A percentile compares a stretch with the other conserved stretches of the same genome.
Conservation (phyloP, 2,329 filamentous ascomycete genomes). For the Alternaria triticina region DNA sequence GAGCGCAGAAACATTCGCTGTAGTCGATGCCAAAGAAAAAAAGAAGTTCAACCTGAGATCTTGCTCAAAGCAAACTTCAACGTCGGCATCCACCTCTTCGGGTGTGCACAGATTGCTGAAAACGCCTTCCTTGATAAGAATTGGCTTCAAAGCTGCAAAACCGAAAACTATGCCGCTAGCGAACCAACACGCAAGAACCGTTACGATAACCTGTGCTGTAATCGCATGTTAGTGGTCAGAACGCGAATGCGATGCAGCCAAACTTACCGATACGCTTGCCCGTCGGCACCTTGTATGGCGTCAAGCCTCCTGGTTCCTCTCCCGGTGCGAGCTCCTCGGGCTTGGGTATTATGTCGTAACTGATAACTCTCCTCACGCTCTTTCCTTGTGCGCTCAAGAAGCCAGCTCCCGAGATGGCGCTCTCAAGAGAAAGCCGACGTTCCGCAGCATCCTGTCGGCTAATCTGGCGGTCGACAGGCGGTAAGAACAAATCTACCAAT, state of each 20-base stretch:
- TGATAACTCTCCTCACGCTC: conserved; percentile 51
- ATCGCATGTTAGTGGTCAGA: conserved; percentile 10
- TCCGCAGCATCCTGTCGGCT: conserved; percentile 38
- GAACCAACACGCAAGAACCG: conserved; percentile 48
- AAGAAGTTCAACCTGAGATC: conserved; percentile 49
- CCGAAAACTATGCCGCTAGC: conserved; percentile 51
- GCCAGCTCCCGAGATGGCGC: conserved; percentile 28
- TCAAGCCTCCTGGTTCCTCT: conserved; percentile 53
- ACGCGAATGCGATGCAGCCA: conserved; percentile 13
- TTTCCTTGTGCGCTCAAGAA: conserved; percentile 31
- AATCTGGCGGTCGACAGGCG: conserved; percentile 40
- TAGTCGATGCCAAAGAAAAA: conserved; percentile 48
- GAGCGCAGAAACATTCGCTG: conserved; percentile 48
- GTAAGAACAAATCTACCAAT: conserved; percentile 43
- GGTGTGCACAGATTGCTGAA: conserved; percentile 46
- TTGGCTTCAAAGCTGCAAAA: conserved; percentile 50
- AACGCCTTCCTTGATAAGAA: conserved; percentile 48
- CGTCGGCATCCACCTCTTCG: conserved; percentile 40
- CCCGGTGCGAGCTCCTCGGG: conserved; percentile 41
- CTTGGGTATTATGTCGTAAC: conserved; percentile 57
- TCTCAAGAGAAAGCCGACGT: conserved; percentile 40
- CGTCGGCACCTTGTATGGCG: conserved; percentile 58
- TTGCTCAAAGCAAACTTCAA: conserved; percentile 49
- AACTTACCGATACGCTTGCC: conserved; percentile 41
- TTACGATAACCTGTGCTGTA: conserved; percentile 44